Evolutionary conservation across 805 yeast genomes (phyloP), one percentile per base, ranked within the genome.

Genomic region (Zygotorulaspora danielsina): DNA sequence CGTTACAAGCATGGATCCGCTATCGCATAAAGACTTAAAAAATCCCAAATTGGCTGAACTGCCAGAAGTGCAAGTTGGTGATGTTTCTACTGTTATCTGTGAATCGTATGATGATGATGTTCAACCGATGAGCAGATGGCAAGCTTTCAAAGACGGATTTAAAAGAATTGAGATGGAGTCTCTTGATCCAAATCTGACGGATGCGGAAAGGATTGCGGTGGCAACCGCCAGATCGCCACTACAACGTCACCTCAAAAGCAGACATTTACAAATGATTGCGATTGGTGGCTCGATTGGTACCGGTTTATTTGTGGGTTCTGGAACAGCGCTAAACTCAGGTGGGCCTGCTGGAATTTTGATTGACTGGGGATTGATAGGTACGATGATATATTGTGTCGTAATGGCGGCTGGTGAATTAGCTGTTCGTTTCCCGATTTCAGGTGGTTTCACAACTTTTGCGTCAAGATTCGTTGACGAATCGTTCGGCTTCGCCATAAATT

Each of bases 261-360:
- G 82, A 65, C 75, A 61, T 62, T 68, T 65, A 64, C 82, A 77
- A 58, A 75, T 79, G 79, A 75, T 79, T 45, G 81, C 86, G 25
- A 71, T 81, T 39, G 87, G 84, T 45, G 84, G 85, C 51, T 72
- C 80, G 44, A 78, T 81, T 48, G 86, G 87, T 59, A 78, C 85
- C 20, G 93, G 90, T 58, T 65, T 84, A 39, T 77, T 84, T 48
- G 81, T 84, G 36, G 85, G 86, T 54, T 72, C 84, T 19, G 87
- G 86, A 45, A 64, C 66, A 9, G 76, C 83, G 3, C 64, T 81
- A 45, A 52, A 70, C 36, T 72, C 78, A 25, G 84, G 83, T 49
- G 87, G 87, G 29, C 85, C 87, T 13, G 86, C 81, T 3, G 73
- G 78, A 37, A 54, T 78, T 15, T 53, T 77, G 43, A 69, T 77